Conservation (phyloP, 2,329 filamentous ascomycete species). For the Ceratocystis cubensis region DNA sequence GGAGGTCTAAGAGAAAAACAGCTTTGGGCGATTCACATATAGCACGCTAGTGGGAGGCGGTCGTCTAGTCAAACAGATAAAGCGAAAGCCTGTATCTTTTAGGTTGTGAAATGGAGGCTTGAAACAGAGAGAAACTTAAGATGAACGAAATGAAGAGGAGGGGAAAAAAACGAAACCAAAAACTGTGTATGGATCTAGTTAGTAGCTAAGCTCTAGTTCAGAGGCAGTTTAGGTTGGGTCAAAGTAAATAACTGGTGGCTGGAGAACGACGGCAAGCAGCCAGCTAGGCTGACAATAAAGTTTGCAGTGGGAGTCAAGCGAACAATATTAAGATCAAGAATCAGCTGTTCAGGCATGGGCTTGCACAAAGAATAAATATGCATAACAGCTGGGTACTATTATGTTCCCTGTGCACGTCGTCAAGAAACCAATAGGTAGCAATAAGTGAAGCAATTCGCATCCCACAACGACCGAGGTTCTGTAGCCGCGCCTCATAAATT, state of each 20-base stretch:
- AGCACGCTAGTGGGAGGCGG: neutral
- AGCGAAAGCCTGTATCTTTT: neutral
- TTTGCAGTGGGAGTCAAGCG: neutral
- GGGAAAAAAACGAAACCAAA: neutral
- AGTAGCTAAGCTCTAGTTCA: neutral
- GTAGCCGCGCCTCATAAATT: neutral
- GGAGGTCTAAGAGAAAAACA: neutral
- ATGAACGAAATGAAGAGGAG: neutral
- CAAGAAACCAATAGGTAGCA: no score
- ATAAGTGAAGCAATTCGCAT: neutral
- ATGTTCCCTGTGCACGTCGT: neutral
- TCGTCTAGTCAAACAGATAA: neutral
- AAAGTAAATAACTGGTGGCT: slow-evolving; percentile 5
- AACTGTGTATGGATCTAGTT: neutral
- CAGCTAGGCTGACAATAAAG: neutral
- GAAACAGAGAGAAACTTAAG: neutral
- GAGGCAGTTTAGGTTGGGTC: neutral
- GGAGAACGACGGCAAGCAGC: neutral
- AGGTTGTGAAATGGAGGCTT: neutral
- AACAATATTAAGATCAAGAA: neutral
- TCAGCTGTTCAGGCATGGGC: neutral
- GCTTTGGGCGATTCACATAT: neutral
- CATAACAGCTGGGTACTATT: neutral
- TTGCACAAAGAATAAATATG: slow-evolving; percentile 4
- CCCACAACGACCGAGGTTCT: neutral